phyloP scores from a whole-genome alignment of 2,329 filamentous ascomycete species.

The Colletotrichum noveboracense region DNA sequence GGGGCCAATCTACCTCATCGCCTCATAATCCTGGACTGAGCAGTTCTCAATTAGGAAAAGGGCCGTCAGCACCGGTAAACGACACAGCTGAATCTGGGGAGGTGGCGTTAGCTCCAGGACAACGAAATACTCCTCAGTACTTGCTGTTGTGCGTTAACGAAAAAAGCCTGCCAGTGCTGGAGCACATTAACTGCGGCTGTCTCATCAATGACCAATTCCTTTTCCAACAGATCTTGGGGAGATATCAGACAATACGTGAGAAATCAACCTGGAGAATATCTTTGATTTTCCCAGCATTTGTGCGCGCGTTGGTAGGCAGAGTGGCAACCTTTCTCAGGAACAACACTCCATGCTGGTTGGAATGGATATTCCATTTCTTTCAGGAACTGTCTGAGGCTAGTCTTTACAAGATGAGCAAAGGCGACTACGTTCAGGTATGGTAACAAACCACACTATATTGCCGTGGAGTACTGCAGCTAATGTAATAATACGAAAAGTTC shows the following conservation, averaged over 20 bases:
- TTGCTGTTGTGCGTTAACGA: background rate
- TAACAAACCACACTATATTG: no score
- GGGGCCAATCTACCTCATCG: background rate
- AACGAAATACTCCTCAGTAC: background rate
- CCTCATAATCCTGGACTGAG: background rate
- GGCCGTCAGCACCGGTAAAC: background rate
- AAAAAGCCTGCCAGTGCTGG: background rate
- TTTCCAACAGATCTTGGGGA: background rate
- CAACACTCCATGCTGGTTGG: background rate
- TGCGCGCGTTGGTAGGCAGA: background rate
- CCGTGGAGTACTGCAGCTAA: no score
- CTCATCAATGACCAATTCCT: background rate
- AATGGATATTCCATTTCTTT: background rate
- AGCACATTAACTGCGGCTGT: background rate
- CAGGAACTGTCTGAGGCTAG: background rate
- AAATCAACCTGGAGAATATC: background rate
- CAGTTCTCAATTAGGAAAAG: background rate
- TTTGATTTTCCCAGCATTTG: background rate
- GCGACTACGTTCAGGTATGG: no score
- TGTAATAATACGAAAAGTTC: background rate
- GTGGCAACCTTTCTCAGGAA: background rate
- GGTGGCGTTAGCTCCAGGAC: background rate
- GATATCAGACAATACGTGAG: background rate
- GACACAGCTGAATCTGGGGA: background rate
- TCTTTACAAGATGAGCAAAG: background rate